phyloP scores from a whole-genome alignment of 257 asterid species.

The Prunella vulgaris region DNA sequence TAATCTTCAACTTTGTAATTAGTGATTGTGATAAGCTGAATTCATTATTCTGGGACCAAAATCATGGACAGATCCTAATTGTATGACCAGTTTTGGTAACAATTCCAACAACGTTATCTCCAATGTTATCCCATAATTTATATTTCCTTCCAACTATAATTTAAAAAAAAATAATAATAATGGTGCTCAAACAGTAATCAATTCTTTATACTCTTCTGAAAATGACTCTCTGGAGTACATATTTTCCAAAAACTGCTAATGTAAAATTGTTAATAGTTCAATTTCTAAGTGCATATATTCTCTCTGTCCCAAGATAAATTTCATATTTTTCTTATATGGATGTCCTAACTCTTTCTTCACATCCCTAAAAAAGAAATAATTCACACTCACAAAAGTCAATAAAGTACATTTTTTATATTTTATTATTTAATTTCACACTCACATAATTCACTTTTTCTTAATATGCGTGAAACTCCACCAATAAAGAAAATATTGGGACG shows the following conservation, averaged over 20 bases:
- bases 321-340: too few species aligned
- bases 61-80: conserved; percentile 26
- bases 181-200: conserved; percentile 12
- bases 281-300: too few species aligned
- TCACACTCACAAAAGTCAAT: too few species aligned
- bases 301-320: too few species aligned
- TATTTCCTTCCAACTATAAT: conserved; percentile 15
- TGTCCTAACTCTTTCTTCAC: too few species aligned
- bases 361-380: too few species aligned
- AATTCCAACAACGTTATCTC: conserved; percentile 27
- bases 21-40: conserved; percentile 2
- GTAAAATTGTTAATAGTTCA: background rate
- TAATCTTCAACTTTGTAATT: conserved; percentile 1
- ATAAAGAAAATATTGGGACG: too few species aligned
- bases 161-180: too few species aligned
- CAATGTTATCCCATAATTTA: conserved; percentile 22
- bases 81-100: conserved; percentile 35
- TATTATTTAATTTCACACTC: too few species aligned
- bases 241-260: background rate
- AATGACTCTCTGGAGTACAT: conserved; percentile 8
- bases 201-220: conserved; percentile 12
- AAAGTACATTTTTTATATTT: too few species aligned
- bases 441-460: too few species aligned
- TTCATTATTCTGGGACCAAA: conserved; percentile 17
- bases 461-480: too few species aligned